These are phyloP conservation scores for Salinomyces thailandicus DNA, from an alignment of 2,329 filamentous ascomycete species.

Conservation along the genomic window DNA sequence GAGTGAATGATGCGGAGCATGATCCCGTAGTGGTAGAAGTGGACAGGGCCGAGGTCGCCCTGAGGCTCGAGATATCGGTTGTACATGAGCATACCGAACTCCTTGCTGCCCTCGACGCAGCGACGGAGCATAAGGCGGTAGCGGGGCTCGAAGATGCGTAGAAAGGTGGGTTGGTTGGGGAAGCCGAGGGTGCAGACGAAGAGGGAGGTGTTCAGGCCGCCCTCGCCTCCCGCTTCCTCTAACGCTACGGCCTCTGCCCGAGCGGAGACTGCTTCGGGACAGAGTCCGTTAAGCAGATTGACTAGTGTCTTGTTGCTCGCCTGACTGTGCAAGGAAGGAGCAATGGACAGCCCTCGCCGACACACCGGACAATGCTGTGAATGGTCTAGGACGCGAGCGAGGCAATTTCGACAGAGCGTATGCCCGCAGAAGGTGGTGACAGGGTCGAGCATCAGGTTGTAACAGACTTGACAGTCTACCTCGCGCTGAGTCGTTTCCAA, in stretches of 20 bases:
- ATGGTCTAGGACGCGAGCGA: slow-evolving; percentile 66
- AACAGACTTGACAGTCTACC: slow-evolving; percentile 83
- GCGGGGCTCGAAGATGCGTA: slow-evolving; percentile 86
- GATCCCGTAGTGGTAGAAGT: slow-evolving; percentile 67
- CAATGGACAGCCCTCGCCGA: slow-evolving; percentile 51
- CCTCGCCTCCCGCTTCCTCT: slow-evolving; percentile 47
- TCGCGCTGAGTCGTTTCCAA: slow-evolving; percentile 55
- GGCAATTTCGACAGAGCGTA: slow-evolving; percentile 74
- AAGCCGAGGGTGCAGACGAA: slow-evolving; percentile 78
- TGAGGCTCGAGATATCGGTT: slow-evolving; percentile 46
- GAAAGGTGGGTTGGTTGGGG: slow-evolving; percentile 71
- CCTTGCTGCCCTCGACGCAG: slow-evolving; percentile 59
- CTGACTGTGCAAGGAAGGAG: slow-evolving; percentile 39
- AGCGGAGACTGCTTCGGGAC: slow-evolving; percentile 52
- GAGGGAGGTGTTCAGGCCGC: slow-evolving; percentile 54
- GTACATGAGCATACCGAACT: slow-evolving; percentile 77
- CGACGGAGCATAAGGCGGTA: slow-evolving; percentile 84
- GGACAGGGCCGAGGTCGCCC: slow-evolving; percentile 41
- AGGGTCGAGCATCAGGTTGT: slow-evolving; percentile 68
- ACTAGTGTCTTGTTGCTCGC: slow-evolving; percentile 54
- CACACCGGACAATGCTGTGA: slow-evolving; percentile 72
- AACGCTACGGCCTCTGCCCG: slow-evolving; percentile 46
- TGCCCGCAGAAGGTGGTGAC: slow-evolving; percentile 80
- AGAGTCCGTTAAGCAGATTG: slow-evolving; percentile 57
- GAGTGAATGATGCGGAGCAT: slow-evolving; percentile 64